These are phyloP conservation scores for Cladophialophora bantiana DNA, from an alignment of 2,329 filamentous ascomycete species.

Conservation along the genomic window DNA sequence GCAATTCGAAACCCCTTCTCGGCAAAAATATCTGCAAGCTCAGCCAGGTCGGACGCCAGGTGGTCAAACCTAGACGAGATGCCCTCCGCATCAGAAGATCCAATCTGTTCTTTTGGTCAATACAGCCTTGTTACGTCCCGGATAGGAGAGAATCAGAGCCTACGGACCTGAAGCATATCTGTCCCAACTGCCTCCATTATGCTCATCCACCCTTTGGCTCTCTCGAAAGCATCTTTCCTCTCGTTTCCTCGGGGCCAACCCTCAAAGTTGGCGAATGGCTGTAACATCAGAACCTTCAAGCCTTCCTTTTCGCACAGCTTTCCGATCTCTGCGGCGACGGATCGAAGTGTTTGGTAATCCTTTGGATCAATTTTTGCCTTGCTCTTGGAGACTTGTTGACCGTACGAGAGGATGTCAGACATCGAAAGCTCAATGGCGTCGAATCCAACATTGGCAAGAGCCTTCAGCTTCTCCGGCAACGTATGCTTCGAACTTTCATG, in stretches of 20 bases:
- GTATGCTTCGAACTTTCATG: constrained; percentile 44
- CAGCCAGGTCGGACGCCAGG: constrained; percentile 67
- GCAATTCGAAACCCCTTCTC: constrained; percentile 67
- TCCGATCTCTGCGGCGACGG: constrained; percentile 62
- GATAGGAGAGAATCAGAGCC: neutral
- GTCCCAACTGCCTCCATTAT: constrained; percentile 75
- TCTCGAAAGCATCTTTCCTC: constrained; percentile 67
- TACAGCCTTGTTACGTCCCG: neutral
- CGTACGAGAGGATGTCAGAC: constrained; percentile 73
- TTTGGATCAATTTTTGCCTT: constrained; percentile 60
- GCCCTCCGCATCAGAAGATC: constrained; percentile 68
- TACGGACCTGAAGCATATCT: constrained; percentile 71
- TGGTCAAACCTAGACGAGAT: constrained; percentile 60
- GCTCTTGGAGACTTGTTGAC: constrained; percentile 54
- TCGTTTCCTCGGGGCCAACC: constrained; percentile 70
- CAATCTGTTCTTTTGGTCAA: constrained; percentile 51
- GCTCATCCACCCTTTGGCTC: constrained; percentile 71
- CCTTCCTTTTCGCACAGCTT: constrained; percentile 61
- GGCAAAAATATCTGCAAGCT: constrained; percentile 69
- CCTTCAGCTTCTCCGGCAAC: constrained; percentile 49
- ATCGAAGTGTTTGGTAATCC: constrained; percentile 66
- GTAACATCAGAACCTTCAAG: constrained; percentile 72
- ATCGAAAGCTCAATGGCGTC: constrained; percentile 75
- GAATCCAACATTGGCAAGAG: constrained; percentile 56
- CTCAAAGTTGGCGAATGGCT: constrained; percentile 79